Conservation (phyloP, 2,329 filamentous ascomycete species). For the Verticillium dahliae region DNA sequence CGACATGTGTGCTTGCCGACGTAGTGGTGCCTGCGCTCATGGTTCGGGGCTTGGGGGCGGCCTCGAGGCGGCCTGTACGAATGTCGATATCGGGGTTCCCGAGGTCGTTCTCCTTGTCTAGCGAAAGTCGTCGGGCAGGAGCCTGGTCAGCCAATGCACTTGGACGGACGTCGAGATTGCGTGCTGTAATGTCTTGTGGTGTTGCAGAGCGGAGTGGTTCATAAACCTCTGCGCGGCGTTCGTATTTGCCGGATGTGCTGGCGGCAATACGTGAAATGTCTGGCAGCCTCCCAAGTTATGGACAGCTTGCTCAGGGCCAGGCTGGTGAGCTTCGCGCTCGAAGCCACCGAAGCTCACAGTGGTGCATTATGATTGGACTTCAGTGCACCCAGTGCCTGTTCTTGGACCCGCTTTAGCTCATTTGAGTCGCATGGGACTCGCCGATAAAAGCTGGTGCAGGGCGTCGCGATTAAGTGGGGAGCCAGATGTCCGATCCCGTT, state of each 20-base stretch:
- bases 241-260: not conserved
- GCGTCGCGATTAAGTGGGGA: not conserved
- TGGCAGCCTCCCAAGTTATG: not conserved
- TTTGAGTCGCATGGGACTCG: not conserved
- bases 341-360: slow-evolving; percentile 2
- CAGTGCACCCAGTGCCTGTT: not conserved
- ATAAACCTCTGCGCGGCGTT: not conserved
- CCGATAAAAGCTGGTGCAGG: not conserved
- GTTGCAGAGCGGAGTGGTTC: not conserved
- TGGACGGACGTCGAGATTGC: not conserved
- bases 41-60: not conserved
- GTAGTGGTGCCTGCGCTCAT: slow-evolving; percentile 9
- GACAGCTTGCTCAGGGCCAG: slow-evolving; percentile 1
- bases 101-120: not conserved
- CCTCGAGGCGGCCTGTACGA: not conserved
- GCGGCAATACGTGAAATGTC: not conserved
- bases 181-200: not conserved
- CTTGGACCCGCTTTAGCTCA: not conserved
- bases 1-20: not conserved
- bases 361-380: not conserved
- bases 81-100: not conserved
- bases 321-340: not conserved
- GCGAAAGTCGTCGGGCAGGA: not conserved
- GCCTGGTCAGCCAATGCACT: not conserved
- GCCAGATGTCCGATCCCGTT: not conserved